A percentile compares a stretch with the other conserved stretches of the same genome.
Conservation (phyloP, 148 eudicot genomes). For the Diospyros lotus region DNA sequence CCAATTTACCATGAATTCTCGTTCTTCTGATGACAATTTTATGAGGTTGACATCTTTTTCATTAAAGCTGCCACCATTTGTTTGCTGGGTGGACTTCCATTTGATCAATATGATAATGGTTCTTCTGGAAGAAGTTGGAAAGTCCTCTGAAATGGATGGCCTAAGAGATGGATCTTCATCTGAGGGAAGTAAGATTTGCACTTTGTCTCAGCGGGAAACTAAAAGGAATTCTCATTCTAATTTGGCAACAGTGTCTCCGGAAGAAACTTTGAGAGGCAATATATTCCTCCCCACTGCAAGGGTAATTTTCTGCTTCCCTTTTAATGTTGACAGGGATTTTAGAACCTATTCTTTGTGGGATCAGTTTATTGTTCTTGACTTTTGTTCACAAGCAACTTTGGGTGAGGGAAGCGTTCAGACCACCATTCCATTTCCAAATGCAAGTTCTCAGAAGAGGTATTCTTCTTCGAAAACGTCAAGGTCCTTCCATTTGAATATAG, state of each 20-base stretch:
- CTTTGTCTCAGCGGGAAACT: slow-evolving; percentile 26
- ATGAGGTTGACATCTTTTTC: slow-evolving; percentile 50
- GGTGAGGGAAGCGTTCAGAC: slow-evolving; percentile 32
- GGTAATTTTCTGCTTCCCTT: slow-evolving; percentile 65
- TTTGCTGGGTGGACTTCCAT: slow-evolving; percentile 62
- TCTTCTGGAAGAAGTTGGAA: slow-evolving; percentile 35
- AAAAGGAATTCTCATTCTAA: slow-evolving; percentile 19
- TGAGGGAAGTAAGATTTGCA: slow-evolving; percentile 18
- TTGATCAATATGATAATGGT: slow-evolving; percentile 35
- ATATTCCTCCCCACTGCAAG: slow-evolving; percentile 67
- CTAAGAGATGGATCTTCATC: slow-evolving; percentile 18
- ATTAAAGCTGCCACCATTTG: slow-evolving; percentile 63
- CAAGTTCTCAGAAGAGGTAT: slow-evolving; percentile 24
- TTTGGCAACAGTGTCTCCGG: slow-evolving; percentile 15
- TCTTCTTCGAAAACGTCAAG: slow-evolving; percentile 32
- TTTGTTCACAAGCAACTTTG: slow-evolving; percentile 34
- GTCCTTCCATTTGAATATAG: slow-evolving; percentile 60
- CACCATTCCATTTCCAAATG: slow-evolving; percentile 23
- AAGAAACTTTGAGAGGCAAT: slow-evolving; percentile 41
- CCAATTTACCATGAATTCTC: slow-evolving; percentile 38
- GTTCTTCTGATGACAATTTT: slow-evolving; percentile 29
- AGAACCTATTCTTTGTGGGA: slow-evolving; percentile 52
- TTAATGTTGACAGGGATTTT: slow-evolving; percentile 30
- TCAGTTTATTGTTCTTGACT: slow-evolving; percentile 74
- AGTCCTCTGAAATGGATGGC: slow-evolving; percentile 26